phyloP scores from a whole-genome alignment of 2,329 filamentous ascomycete species.

The Ambrosiella xylebori region DNA sequence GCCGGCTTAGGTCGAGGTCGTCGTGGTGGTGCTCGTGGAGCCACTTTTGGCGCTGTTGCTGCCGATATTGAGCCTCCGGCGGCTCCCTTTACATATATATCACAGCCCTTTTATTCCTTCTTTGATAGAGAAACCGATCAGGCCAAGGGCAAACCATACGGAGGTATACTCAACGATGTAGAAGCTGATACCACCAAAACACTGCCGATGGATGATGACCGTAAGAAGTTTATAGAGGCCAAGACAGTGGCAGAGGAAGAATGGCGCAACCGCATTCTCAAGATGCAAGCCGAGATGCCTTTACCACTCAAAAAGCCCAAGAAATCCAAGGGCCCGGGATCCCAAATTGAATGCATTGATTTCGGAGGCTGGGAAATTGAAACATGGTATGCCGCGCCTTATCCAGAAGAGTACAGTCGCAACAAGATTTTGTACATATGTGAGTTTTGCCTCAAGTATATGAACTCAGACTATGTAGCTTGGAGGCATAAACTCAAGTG shows the following conservation, averaged over 20 bases:
- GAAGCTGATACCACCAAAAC: constrained; percentile 89
- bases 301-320: constrained; percentile 46
- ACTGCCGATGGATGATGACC: constrained; percentile 61
- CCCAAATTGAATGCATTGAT: constrained; percentile 96
- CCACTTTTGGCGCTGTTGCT: constrained; percentile 1
- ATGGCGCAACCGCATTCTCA: constrained; percentile 52
- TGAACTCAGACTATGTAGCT: constrained; percentile 97
- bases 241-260: constrained; percentile 83
- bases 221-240: constrained; percentile 74
- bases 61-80: constrained; percentile 22
- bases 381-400: constrained; percentile 96
- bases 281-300: constrained; percentile 46
- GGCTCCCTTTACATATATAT: constrained; percentile 41
- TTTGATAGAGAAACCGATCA: constrained; percentile 82
- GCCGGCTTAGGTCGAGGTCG: constrained; percentile 4
- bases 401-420: constrained; percentile 93
- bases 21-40: constrained; percentile 3
- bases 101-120: constrained; percentile 72
- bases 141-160: constrained; percentile 81
- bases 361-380: constrained; percentile 97
- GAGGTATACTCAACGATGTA: constrained; percentile 72
- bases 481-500: constrained; percentile 98
- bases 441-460: constrained; percentile 98
- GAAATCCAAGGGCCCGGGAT: constrained; percentile 71
- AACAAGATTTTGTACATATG: constrained; percentile 97